Evolutionary conservation across 176 grass and related monocot genomes (phyloP).

Genomic region (Melocanna baccifera): DNA sequence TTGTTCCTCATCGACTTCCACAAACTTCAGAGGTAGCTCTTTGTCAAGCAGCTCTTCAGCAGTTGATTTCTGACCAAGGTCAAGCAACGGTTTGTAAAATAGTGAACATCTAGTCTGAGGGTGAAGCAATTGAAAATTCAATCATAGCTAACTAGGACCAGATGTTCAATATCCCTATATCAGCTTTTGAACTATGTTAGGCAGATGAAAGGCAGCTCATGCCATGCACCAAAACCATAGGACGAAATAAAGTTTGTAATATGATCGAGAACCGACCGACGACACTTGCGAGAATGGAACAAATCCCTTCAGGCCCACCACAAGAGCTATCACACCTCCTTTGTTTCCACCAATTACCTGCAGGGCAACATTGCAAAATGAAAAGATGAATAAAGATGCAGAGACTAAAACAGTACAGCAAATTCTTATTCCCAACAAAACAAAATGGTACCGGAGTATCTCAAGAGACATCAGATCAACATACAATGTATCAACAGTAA

Average conservation of each 20-base stretch:
- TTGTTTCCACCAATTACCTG: conserved; percentile 91
- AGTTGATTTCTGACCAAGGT: conserved; percentile 54
- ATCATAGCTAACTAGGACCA: background rate
- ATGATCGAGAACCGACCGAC: conserved; percentile 46
- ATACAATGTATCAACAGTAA: conserved; percentile 1
- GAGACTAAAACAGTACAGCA: background rate
- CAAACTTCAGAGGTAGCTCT: conserved; percentile 81
- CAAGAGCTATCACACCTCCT: conserved; percentile 75
- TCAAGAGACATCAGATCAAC: background rate
- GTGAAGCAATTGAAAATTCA: background rate
- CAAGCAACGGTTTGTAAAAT: conserved; percentile 19
- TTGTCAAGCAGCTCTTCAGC: conserved; percentile 76
- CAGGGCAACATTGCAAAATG: conserved; percentile 5
- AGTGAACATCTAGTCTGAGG: background rate
- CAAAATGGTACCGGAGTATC: background rate
- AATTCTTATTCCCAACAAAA: background rate
- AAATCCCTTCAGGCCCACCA: conserved; percentile 85
- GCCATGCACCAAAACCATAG: conserved; percentile 5
- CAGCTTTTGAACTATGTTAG: background rate
- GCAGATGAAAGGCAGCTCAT: conserved; percentile 19
- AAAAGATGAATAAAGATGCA: conserved; percentile 14
- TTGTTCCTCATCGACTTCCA: conserved; percentile 93
- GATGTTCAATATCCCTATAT: background rate
- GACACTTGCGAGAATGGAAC: conserved; percentile 96
- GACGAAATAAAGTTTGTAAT: background rate